These are phyloP conservation scores for Aspergillus awamori DNA, from an alignment of 2,329 filamentous ascomycete genomes.

Conservation along the genomic window DNA sequence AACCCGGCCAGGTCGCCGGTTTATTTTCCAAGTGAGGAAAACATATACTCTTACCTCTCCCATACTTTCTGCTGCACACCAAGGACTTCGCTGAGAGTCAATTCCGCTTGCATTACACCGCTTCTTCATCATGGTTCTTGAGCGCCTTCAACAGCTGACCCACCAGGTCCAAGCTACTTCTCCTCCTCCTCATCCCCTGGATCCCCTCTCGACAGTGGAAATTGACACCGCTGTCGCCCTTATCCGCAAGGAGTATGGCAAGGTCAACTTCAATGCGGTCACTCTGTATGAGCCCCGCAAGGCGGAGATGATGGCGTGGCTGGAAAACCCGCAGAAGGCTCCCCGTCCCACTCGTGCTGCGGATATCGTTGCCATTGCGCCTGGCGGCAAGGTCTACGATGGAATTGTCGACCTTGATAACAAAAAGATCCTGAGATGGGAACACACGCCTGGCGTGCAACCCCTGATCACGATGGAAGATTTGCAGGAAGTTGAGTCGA, in stretches of 20 bases:
- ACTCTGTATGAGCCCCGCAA: slow-evolving; percentile 84
- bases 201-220: slow-evolving; percentile 72
- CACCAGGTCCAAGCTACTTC: slow-evolving; percentile 62
- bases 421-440: slow-evolving; percentile 72
- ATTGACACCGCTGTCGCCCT: slow-evolving; percentile 72
- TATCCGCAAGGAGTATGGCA: slow-evolving; percentile 69
- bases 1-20: not conserved
- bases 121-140: slow-evolving; percentile 57
- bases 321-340: slow-evolving; percentile 63
- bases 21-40: not conserved
- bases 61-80: not conserved
- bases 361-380: slow-evolving; percentile 80
- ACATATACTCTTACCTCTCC: not conserved
- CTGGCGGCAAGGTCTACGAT: slow-evolving; percentile 79
- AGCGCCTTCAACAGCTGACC: slow-evolving; percentile 65
- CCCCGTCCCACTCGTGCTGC: slow-evolving; percentile 71
- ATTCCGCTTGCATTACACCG: not conserved
- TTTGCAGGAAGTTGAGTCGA: slow-evolving; percentile 74
- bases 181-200: slow-evolving; percentile 69
- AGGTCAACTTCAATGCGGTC: slow-evolving; percentile 83
- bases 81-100: not conserved
- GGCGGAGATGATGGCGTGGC: slow-evolving; percentile 78
- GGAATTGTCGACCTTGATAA: slow-evolving; percentile 74
- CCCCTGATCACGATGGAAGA: slow-evolving; percentile 94
- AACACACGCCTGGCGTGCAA: slow-evolving; percentile 73